Percentiles rank a stretch among this genome's conserved stretches.
phyloP scores from a whole-genome alignment of 768 basidiomycete genomes.

The Cyathus striatus region DNA sequence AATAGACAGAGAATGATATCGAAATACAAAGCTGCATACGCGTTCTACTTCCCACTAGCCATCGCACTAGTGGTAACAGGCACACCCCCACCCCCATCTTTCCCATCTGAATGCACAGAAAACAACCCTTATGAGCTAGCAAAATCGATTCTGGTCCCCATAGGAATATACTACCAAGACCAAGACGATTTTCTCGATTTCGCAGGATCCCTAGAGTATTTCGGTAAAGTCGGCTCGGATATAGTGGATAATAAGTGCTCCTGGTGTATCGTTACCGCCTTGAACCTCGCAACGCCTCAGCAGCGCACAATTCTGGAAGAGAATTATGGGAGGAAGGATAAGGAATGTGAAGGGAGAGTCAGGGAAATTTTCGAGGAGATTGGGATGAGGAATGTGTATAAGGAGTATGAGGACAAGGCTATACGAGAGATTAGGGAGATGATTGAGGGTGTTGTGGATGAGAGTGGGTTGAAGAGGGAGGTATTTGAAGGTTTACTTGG shows the following conservation, averaged over 20 bases:
- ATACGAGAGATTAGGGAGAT: constrained; percentile 61
- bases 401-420: constrained; percentile 70
- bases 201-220: constrained; percentile 81
- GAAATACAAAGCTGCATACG: constrained; percentile 97
- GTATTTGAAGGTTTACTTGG: constrained; percentile 84
- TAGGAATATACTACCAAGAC: constrained; percentile 98
- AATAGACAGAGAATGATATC: constrained; percentile 86
- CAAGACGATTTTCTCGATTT: constrained; percentile 98
- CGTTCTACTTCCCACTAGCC: constrained; percentile 97
- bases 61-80: constrained; percentile 80
- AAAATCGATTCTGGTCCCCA: constrained; percentile 76
- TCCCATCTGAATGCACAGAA: constrained; percentile 19
- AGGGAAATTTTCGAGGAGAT: constrained; percentile 66
- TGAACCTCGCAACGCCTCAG: constrained; percentile 47
- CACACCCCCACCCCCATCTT: constrained; percentile 47
- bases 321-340: constrained; percentile 49
- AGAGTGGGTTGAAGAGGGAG: constrained; percentile 46
- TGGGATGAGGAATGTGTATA: constrained; percentile 63
- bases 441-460: constrained; percentile 69
- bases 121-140: constrained; percentile 69
- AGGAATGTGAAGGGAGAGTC: constrained; percentile 39
- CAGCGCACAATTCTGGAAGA: constrained; percentile 55
- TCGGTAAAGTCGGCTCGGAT: constrained; percentile 97
- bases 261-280: constrained; percentile 90
- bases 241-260: constrained; percentile 99